phyloP scores from a whole-genome alignment of 805 yeast genomes.

The Candida silvicultrix region DNA sequence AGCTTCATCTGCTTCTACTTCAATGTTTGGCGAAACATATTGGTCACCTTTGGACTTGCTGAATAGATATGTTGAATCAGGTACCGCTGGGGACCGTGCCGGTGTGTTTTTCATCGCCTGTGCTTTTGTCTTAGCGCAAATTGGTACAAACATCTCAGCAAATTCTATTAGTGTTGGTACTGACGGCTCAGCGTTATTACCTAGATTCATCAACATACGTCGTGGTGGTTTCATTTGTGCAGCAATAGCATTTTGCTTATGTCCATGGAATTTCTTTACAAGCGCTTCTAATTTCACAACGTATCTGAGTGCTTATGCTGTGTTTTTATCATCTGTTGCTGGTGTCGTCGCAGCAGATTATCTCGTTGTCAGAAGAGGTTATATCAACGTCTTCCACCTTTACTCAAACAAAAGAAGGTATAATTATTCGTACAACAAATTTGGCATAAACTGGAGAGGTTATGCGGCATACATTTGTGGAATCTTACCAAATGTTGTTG shows the following conservation, averaged over 20 bases:
- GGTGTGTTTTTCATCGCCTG: slow-evolving; percentile 65
- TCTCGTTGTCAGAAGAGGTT: slow-evolving; percentile 68
- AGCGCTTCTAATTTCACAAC: slow-evolving; percentile 72
- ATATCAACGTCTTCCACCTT: slow-evolving; percentile 55
- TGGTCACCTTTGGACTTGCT: slow-evolving; percentile 37
- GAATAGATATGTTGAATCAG: slow-evolving; percentile 34
- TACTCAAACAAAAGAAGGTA: slow-evolving; percentile 39
- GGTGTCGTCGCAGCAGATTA: slow-evolving; percentile 72
- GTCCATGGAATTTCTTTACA: slow-evolving; percentile 76
- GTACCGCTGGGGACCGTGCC: slow-evolving; percentile 23
- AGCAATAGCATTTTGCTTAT: slow-evolving; percentile 54
- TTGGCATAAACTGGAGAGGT: slow-evolving; percentile 83
- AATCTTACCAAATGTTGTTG: slow-evolving; percentile 77
- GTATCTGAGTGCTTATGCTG: slow-evolving; percentile 74
- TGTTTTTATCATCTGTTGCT: slow-evolving; percentile 77
- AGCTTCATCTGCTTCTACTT: slow-evolving; percentile 59
- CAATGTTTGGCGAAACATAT: slow-evolving; percentile 29
- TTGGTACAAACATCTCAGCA: slow-evolving; percentile 70
- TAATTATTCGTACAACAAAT: slow-evolving; percentile 51
- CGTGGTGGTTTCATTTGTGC: slow-evolving; percentile 68
- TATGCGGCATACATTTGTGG: slow-evolving; percentile 75
- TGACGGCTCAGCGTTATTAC: slow-evolving; percentile 50
- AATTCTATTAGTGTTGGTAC: slow-evolving; percentile 57
- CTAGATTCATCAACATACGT: slow-evolving; percentile 50
- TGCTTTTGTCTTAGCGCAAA: slow-evolving; percentile 64